Base-by-base conservation (phyloP, 2,329 filamentous ascomycete species). In the Ampelomyces quisqualis region DNA sequence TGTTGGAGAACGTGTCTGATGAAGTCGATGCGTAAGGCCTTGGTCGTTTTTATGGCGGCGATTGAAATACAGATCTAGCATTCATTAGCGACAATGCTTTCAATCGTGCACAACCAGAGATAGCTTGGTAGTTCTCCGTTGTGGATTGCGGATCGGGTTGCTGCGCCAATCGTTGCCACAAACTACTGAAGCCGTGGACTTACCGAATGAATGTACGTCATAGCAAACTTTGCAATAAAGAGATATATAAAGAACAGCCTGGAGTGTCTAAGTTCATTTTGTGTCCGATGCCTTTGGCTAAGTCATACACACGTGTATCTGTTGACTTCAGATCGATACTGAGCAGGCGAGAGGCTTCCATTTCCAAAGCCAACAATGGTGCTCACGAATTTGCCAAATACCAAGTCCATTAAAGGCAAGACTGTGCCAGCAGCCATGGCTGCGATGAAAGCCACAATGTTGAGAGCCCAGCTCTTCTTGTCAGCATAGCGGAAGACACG, bases 161-260 rank as follows among this genome's bases (percentile, higher is more conserved):
- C n/a, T n/a, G n/a, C n/a, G n/a, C n/a, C n/a, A n/a, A n/a, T n/a
- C n/a, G n/a, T n/a, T n/a, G n/a, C n/a, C n/a, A n/a, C n/a, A n/a
- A 21, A 13, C n/a, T 13, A 3, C 13, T 4, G 5, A 21, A 11
- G 5, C 22, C n/a, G n/a, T 8, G 9, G 3, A 24, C 38, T 37
- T 43, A 60, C 55, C 5, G 59, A 60, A 37, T 64, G 57, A 5
- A 62, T 55, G 31, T 87, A 88, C 45, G 78, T 79, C 27, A 86
- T 69, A 13, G 70, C 58, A 51, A 86, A 82, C 33, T 84, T 80
- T 10, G 71, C 84, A 27, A 89, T 65, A 62, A 89, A 90, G 5
- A 90, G 71, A 40, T 81, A 80, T 39, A 89, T 77, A 55, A 89
- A 81, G 64, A 83, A 87, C 0, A 90, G 69, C 1, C 78, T 81